Percentiles rank a stretch among this genome's conserved stretches.
Evolutionary conservation across 139 green algal genomes (phyloP).

Genomic region (Picochlorum sp.): DNA sequence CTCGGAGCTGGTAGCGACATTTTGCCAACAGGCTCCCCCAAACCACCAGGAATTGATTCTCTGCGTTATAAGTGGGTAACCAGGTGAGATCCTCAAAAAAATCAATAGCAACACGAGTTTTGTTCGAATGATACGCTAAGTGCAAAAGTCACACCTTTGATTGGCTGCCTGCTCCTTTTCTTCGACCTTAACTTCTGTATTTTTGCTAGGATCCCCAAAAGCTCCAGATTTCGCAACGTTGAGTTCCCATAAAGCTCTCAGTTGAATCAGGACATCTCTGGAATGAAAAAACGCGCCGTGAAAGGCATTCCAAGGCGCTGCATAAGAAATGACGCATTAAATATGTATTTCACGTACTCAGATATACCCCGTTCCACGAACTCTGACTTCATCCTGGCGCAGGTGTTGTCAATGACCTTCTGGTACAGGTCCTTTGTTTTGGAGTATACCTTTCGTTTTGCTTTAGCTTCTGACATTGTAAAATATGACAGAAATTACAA

Average conservation of each 20-base stretch:
- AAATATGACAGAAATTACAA: no score
- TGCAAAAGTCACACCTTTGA: no score
- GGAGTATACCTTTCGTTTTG: no score
- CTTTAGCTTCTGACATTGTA: no score
- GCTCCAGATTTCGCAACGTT: constrained; percentile 42
- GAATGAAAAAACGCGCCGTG: not conserved
- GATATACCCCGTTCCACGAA: constrained; percentile 64
- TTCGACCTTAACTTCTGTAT: constrained; percentile 13
- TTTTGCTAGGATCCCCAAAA: constrained; percentile 16
- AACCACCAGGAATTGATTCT: no score
- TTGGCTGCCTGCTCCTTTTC: not conserved
- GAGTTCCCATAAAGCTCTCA: constrained; percentile 44
- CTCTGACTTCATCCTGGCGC: constrained; percentile 48
- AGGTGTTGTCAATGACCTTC: constrained; percentile 55
- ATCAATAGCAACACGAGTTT: no score
- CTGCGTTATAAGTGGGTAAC: no score
- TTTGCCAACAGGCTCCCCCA: no score
- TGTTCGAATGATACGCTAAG: no score
- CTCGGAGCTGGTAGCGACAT: no score
- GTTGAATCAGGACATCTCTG: constrained; percentile 50
- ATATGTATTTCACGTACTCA: constrained; percentile 39
- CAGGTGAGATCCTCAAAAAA: no score
- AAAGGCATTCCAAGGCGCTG: not conserved
- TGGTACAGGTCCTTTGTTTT: constrained; percentile 17
- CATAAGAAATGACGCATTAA: not conserved